Percentiles rank a stretch among this genome's conserved stretches.
phyloP scores from a whole-genome alignment of 805 yeast genomes.

The Pichia membranifaciens region DNA sequence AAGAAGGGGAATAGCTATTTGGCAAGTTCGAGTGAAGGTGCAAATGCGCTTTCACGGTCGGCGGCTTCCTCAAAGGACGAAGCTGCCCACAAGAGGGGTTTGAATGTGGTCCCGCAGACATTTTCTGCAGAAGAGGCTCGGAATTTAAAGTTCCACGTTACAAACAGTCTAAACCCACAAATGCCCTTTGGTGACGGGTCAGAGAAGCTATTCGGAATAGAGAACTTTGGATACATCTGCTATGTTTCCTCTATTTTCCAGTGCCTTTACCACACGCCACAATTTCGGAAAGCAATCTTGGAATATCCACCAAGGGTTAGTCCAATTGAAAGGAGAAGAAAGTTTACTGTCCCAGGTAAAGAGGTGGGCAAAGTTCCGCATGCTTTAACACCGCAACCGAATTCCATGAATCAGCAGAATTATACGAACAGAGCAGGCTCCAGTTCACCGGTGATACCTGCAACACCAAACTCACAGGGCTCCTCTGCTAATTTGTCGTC shows the following conservation, averaged over 20 bases:
- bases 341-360: constrained; percentile 17
- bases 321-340: constrained; percentile 32
- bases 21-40: no score
- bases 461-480: not conserved
- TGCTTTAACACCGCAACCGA: not conserved
- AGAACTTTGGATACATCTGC: constrained; percentile 87
- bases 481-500: not conserved
- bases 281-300: constrained; percentile 55
- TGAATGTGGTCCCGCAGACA: constrained; percentile 1
- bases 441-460: not conserved
- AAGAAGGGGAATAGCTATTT: no score
- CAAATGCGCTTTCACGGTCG: no score
- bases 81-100: not conserved
- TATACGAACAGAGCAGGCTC: not conserved
- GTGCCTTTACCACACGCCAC: constrained; percentile 69
- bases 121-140: constrained; percentile 19
- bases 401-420: not conserved
- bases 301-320: constrained; percentile 39
- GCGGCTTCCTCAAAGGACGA: not conserved
- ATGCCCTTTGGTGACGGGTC: constrained; percentile 63
- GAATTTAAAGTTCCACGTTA: constrained; percentile 19
- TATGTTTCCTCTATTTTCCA: constrained; percentile 92
- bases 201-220: constrained; percentile 70
- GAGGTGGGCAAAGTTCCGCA: not conserved
- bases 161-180: constrained; percentile 17